phyloP scores from a whole-genome alignment of 441 rosid species.

The Populus hybrid region DNA sequence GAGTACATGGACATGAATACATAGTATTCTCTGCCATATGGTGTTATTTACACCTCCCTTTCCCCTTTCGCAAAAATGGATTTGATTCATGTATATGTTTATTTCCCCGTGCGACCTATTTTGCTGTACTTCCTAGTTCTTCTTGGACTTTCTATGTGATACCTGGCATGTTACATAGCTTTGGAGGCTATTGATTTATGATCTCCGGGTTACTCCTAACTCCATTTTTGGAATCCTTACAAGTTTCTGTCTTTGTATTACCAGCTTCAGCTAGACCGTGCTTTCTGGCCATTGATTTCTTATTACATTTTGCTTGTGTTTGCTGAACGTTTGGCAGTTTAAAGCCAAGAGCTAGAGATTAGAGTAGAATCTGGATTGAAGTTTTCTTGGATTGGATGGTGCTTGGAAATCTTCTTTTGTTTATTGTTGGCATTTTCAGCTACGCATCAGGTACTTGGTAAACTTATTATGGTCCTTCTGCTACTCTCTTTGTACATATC shows the following conservation, averaged over 20 bases:
- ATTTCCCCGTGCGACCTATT: neutral
- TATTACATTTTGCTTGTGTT: conserved; percentile 8
- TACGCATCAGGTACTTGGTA: conserved; percentile 42
- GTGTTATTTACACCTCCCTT: too few relatives aligned
- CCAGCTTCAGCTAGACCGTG: conserved; percentile 6
- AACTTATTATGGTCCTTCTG: conserved; percentile 1
- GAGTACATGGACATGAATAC: too few relatives aligned
- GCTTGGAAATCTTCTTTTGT: conserved; percentile 39
- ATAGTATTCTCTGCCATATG: too few relatives aligned
- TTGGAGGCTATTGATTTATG: neutral
- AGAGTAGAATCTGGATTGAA: conserved; percentile 5
- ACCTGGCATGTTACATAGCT: neutral
- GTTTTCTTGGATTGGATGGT: conserved; percentile 40
- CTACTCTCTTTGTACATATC: neutral
- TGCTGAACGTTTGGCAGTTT: conserved; percentile 26
- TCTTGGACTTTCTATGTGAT: too few relatives aligned
- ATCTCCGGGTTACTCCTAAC: neutral
- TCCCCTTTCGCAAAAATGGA: neutral
- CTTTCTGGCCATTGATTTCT: neutral
- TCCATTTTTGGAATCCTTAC: neutral
- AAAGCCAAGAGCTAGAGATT: conserved; percentile 6
- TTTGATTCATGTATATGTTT: neutral
- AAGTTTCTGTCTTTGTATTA: neutral
- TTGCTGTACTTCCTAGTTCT: too few relatives aligned
- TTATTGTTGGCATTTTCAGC: conserved; percentile 37